A percentile compares a stretch with the other conserved stretches of the same genome.
phyloP scores from a whole-genome alignment of 768 basidiomycete genomes.

The Galerina sulciceps region DNA sequence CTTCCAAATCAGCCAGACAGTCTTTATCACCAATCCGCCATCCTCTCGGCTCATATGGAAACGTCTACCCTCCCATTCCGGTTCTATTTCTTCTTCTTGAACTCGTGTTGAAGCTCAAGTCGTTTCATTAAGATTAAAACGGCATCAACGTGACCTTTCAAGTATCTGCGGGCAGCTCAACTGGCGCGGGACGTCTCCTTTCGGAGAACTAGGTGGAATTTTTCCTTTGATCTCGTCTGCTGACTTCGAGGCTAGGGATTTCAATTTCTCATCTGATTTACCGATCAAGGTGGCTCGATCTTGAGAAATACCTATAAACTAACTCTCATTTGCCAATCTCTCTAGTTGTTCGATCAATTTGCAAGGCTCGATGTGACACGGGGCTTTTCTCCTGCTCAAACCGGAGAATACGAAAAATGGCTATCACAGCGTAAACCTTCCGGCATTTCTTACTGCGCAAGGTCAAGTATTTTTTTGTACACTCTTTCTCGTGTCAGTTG shows the following conservation, averaged over 20 bases:
- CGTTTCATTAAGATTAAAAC: constrained; percentile 29
- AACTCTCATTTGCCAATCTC: neutral
- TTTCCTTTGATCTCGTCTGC: constrained; percentile 44
- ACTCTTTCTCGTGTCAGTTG: neutral
- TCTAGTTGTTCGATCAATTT: constrained; percentile 29
- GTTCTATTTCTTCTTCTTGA: constrained; percentile 34
- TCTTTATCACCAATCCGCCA: constrained; percentile 56
- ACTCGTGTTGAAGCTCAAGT: constrained; percentile 1
- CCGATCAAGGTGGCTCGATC: constrained; percentile 20
- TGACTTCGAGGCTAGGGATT: constrained; percentile 31
- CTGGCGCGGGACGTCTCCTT: constrained; percentile 54
- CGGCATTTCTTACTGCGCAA: constrained; percentile 34
- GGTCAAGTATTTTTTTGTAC: constrained; percentile 34
- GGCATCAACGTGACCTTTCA: constrained; percentile 41
- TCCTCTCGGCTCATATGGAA: constrained; percentile 64
- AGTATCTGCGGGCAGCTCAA: constrained; percentile 53
- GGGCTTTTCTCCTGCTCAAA: constrained; percentile 50
- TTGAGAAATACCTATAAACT: neutral
- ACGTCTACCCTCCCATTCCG: constrained; percentile 62
- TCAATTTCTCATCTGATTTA: constrained; percentile 44
- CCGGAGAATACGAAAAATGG: constrained; percentile 45
- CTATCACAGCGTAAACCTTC: constrained; percentile 23
- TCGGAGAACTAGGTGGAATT: constrained; percentile 59
- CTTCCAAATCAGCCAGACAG: constrained; percentile 30
- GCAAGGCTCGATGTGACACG: constrained; percentile 60